Conservation (phyloP, 495 filamentous ascomycete species). For the Thermothielavioides terrestris region DNA sequence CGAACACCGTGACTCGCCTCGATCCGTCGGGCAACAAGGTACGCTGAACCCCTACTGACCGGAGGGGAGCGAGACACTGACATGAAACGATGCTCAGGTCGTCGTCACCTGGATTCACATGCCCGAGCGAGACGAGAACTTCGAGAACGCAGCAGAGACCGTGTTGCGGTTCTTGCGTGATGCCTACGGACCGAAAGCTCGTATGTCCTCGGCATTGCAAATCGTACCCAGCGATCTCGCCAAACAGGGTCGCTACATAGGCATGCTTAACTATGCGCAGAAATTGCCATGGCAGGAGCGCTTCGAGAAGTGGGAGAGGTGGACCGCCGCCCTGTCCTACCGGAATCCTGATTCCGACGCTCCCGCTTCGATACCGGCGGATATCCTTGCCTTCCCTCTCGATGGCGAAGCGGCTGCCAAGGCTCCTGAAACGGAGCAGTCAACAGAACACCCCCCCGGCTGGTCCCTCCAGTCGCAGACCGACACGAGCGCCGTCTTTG, state of each 20-base stretch:
- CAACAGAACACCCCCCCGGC: not conserved
- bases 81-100: no score
- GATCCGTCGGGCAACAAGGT: conserved; percentile 19
- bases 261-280: conserved; percentile 13
- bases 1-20: conserved; percentile 31
- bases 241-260: conserved; percentile 19
- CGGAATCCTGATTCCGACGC: not conserved
- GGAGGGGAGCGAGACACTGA: no score
- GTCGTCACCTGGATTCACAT: conserved; percentile 34
- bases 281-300: conserved; percentile 39
- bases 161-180: conserved; percentile 37
- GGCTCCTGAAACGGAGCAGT: not conserved
- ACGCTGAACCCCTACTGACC: conserved; percentile 9
- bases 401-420: not conserved
- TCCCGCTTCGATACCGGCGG: conserved; percentile 4
- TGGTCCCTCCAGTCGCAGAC: conserved; percentile 24
- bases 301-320: conserved; percentile 33
- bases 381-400: conserved; percentile 10
- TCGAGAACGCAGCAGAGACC: conserved; percentile 29
- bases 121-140: conserved; percentile 7
- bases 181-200: conserved; percentile 23
- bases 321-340: conserved; percentile 10
- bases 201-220: conserved; percentile 12
- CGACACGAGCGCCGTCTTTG: conserved; percentile 33
- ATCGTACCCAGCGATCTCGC: not conserved